A percentile compares a stretch with the other conserved stretches of the same genome.
These are phyloP conservation scores for Ogataea degrootiae DNA, from an alignment of 805 yeast genomes.

Conservation along the genomic window DNA sequence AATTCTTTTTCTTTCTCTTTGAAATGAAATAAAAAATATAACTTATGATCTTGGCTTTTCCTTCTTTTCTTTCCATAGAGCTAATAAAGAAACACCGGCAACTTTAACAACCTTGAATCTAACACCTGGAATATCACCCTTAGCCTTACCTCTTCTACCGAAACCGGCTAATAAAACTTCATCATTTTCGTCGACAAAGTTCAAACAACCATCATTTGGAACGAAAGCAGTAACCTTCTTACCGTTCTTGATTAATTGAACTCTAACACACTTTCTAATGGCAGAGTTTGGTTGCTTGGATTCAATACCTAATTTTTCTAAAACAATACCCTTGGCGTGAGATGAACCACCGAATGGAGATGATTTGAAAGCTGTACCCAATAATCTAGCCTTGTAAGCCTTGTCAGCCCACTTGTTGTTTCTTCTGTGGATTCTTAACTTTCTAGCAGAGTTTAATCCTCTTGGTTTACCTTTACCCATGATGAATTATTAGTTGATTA, in stretches of 20 bases:
- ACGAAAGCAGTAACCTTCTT: conserved; percentile 99
- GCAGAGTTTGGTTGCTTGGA: conserved; percentile 99
- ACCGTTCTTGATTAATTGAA: conserved; percentile 99
- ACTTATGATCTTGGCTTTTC: conserved; percentile 99
- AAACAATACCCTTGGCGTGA: conserved; percentile 99
- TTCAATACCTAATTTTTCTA: conserved; percentile 99
- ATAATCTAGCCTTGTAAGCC: conserved; percentile 96
- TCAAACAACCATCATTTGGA: conserved; percentile 99
- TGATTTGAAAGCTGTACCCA: conserved; percentile 99
- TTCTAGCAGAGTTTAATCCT: conserved; percentile 99
- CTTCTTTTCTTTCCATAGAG: conserved; percentile 99
- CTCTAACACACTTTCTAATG: conserved; percentile 99
- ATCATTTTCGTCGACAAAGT: conserved; percentile 99
- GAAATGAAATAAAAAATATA: background rate
- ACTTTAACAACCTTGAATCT: conserved; percentile 99
- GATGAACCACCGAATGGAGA: conserved; percentile 99
- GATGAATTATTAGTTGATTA: conserved; percentile 31
- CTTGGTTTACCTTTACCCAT: conserved; percentile 99
- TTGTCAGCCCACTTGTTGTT: conserved; percentile 99
- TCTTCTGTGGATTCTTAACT: conserved; percentile 99
- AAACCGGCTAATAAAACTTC: conserved; percentile 99
- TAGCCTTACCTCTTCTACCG: conserved; percentile 99
- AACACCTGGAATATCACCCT: conserved; percentile 99
- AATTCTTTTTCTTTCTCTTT: background rate
- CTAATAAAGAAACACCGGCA: conserved; percentile 98